Conservation (phyloP, 148 eudicot species). For the Rhododendron griersonianum region DNA sequence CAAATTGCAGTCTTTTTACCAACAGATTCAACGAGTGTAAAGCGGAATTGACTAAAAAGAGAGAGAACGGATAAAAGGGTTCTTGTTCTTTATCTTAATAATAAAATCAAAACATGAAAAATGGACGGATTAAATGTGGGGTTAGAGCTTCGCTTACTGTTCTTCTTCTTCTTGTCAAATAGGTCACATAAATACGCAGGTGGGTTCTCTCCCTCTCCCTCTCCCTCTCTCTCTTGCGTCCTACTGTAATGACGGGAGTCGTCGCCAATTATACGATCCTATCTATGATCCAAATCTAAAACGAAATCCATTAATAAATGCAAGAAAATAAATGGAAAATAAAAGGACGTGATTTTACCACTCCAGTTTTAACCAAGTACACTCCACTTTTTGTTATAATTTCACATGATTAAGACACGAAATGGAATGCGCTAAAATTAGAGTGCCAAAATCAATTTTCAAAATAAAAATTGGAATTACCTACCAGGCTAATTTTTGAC, state of each 20-base stretch:
- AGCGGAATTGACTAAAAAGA: constrained; percentile 3
- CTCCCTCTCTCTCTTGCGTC: background rate
- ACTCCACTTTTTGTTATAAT: no score
- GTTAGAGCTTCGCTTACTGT: background rate
- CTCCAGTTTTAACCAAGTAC: no score
- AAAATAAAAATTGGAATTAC: no score
- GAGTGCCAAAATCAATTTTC: no score
- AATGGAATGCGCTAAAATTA: no score
- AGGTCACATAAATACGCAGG: constrained; percentile 2
- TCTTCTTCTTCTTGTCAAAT: background rate
- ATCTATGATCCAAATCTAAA: background rate
- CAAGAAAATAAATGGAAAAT: background rate
- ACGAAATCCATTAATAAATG: background rate
- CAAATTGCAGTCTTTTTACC: background rate
- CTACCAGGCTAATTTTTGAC: no score
- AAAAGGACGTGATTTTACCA: no score
- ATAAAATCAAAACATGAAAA: background rate
- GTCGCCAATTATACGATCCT: constrained; percentile 5
- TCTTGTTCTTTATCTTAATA: background rate
- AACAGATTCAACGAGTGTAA: background rate
- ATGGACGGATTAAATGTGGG: background rate
- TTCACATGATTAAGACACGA: no score
- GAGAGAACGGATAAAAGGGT: background rate
- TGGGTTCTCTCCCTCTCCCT: background rate
- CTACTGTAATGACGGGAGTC: constrained; percentile 6